Base-by-base conservation (phyloP, 2,329 filamentous ascomycete genomes). In the Ramichloridium luteum region DNA sequence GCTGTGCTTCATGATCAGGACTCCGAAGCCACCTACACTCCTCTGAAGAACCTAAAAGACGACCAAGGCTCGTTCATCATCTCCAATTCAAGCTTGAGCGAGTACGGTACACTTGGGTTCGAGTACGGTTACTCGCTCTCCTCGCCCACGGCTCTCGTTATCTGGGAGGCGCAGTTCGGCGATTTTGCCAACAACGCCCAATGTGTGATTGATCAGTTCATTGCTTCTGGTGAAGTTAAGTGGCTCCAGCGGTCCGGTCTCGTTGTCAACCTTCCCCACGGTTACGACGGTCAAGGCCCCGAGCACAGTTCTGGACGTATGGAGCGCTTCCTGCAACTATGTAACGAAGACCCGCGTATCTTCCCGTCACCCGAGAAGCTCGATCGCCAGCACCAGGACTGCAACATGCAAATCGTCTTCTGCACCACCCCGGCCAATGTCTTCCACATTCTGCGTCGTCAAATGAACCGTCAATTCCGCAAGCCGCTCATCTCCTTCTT, bases 141-240 rank as follows among this genome's bases (percentile, higher is more conserved):
- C 16, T 96, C 90, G 16, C 90, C 90, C 36, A 93, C 94, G 56
- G 88, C 90, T 22, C 74, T 98, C 15, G 88, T 98, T 49, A 93
- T 98, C 77, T 98, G 90, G 90, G 90, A 98, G 65, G 90, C 90
- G 22, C 90, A 98, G 62, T 98, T 98, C 53, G 90, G 90, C 69
- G 90, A 98, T 62, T 98, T 98, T 53, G 90, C 90, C 70, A 98
- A 98, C 72, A 98, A 94, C 54, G 88, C 90, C 26, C 90, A 98
- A 64, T 93, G 85, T 59, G 92, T 98, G 61, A 92, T 98, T 54
- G 90, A 98, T 59, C 90, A 98, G 63, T 98, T 98, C 64, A 79
- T 98, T 49, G 88, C 90, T 30, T 94, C 90, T 40, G 90, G 90
- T 55, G 90, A 98, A 65, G 78, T 82, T 44, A 98, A 98, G 67